Evolutionary conservation across 1,284 basidiomycete genomes (phyloP), one percentile per base, ranked within the genome.

Genomic region (Naganishia cerealis): DNA sequence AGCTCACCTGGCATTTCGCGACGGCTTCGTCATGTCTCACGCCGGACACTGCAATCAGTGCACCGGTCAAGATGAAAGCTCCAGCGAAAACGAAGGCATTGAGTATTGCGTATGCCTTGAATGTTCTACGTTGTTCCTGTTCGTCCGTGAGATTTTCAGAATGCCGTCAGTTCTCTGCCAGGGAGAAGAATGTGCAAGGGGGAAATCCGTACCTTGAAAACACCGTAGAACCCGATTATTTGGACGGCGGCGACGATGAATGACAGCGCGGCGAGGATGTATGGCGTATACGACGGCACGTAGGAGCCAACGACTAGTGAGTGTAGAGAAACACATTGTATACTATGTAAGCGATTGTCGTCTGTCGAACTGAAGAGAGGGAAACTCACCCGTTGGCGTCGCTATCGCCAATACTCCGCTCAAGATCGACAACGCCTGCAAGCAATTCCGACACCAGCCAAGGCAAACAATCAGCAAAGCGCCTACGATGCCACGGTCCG

Each of bases 171-270:
- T 15, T 21, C 6, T 66, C 54, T 24, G 54, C 21, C 6, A 12
- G 48, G n/a, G n/a, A n/a, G n/a, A n/a, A n/a, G n/a, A n/a, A n/a
- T n/a, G n/a, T n/a, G n/a, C n/a, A n/a, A n/a, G 52, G 50, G 54
- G 67, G 33, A 18, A 12, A 24, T 26, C 57, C 85, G 66, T 74
- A 89, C 91, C 82, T 85, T 84, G 66, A 86, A 85, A 48, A 94
- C 92, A 67, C 89, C 91, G 59, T 92, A 78, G 78, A 93, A 89
- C 1, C 93, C 94, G 13, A 94, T 76, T 0, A 90, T 72, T 78
- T 95, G 94, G 15, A 89, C 71, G 4, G 81, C 87, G 67, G 87
- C 88, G 26, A 85, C 87, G 58, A 88, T 82, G 78, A 92, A 90
- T 73, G 88, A 90, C 36, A 91, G 78, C 15, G 87, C 84, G 2